Percentiles rank a stretch among this genome's conserved stretches.
phyloP scores from a whole-genome alignment of 345 rosid genomes.

The Psidium guajava region DNA sequence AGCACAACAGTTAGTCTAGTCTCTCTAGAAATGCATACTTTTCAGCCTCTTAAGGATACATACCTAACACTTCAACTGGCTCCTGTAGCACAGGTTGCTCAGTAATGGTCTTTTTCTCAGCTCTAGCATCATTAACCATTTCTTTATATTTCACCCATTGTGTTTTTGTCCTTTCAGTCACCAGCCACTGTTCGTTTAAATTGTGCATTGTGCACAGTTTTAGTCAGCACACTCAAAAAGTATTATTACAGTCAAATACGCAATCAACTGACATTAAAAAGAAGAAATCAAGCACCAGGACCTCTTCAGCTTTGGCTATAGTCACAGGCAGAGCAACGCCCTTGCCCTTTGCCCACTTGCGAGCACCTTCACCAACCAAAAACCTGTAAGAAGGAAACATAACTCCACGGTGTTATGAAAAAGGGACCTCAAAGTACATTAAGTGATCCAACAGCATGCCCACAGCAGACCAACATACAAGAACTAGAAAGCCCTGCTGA shows the following conservation, averaged over 20 bases:
- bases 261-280: not conserved
- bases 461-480: not conserved
- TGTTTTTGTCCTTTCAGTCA: conserved; percentile 62
- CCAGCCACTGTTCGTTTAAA: conserved; percentile 55
- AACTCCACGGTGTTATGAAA: not conserved
- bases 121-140: conserved; percentile 52
- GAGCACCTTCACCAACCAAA: conserved; percentile 94
- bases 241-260: not conserved
- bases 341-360: conserved; percentile 63
- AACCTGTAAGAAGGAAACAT: conserved; percentile 33
- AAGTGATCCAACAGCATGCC: not conserved
- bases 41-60: not conserved
- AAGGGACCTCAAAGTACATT: not conserved
- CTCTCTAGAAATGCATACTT: not conserved
- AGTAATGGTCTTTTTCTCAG: conserved; percentile 8
- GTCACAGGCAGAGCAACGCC: conserved; percentile 40
- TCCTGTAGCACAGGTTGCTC: conserved; percentile 5
- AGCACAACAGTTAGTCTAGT: not conserved
- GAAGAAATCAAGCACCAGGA: conserved; percentile 3
- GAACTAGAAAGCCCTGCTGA: not conserved
- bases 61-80: conserved; percentile 15
- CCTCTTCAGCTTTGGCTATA: conserved; percentile 59
- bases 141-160: conserved; percentile 68
- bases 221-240: not conserved
- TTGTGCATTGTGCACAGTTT: not conserved